Evolutionary conservation across 108 stramenopile genomes (phyloP).

Genomic region (Thalassiosira profunda): DNA sequence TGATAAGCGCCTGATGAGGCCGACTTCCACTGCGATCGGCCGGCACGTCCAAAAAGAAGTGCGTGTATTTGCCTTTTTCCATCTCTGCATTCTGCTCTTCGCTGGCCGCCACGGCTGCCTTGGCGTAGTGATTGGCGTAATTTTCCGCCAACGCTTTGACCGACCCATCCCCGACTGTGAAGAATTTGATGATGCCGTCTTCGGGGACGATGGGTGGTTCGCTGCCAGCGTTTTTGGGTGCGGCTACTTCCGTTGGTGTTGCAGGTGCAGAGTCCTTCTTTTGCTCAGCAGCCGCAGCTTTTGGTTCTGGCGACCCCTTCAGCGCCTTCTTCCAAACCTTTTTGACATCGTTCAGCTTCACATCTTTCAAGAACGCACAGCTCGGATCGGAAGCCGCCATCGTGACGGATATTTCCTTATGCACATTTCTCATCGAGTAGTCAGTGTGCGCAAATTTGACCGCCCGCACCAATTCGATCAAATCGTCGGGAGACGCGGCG

Average conservation of each 20-base stretch:
- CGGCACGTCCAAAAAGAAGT: conserved; percentile 73
- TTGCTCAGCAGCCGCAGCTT: background rate
- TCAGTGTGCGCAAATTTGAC: conserved; percentile 75
- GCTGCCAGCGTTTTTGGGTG: background rate
- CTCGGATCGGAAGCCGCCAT: conserved; percentile 33
- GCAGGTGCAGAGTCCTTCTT: background rate
- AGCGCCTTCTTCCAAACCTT: conserved; percentile 82
- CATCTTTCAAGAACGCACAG: conserved; percentile 41
- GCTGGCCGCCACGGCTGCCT: conserved; percentile 22
- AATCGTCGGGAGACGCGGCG: conserved; percentile 47
- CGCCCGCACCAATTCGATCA: conserved; percentile 62
- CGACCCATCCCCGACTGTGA: conserved; percentile 65
- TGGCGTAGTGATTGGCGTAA: conserved; percentile 43
- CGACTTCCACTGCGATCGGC: conserved; percentile 48
- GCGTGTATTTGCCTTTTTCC: conserved; percentile 26
- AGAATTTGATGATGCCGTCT: conserved; percentile 51
- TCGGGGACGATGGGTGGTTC: conserved; percentile 1
- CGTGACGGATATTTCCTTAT: conserved; percentile 58
- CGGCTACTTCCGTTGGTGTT: background rate
- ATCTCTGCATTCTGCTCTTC: conserved; percentile 13
- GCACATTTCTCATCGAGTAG: conserved; percentile 52
- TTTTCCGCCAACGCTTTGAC: conserved; percentile 50
- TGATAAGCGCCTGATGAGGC: conserved; percentile 75
- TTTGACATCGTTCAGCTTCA: conserved; percentile 67
- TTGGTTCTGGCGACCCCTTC: conserved; percentile 8